Conservation (phyloP, 352 stramenopile genomes). For the Thraustochytrium sp. region DNA sequence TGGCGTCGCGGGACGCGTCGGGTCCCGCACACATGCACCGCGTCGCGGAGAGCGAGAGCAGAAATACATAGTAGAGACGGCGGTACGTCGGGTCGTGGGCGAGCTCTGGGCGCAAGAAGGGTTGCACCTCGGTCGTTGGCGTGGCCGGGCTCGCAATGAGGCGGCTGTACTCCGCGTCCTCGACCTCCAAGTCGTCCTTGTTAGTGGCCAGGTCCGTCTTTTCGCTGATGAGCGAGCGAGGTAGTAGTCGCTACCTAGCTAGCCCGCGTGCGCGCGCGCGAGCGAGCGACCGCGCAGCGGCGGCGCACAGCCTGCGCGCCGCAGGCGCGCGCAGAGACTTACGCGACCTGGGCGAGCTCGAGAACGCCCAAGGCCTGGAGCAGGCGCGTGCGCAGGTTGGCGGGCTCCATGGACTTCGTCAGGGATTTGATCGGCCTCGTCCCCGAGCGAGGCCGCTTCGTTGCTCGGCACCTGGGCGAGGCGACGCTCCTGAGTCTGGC, state of each 20-base stretch:
- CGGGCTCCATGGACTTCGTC: neutral
- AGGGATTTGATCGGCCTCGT: neutral
- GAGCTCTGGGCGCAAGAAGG: neutral
- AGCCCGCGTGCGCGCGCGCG: too few relatives aligned
- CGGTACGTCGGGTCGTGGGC: neutral
- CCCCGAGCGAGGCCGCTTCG: neutral
- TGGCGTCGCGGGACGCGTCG: neutral
- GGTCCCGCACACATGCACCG: neutral
- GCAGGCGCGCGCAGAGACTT: neutral
- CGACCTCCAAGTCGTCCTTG: neutral
- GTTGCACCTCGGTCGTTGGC: neutral
- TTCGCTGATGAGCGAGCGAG: neutral
- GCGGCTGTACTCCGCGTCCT: neutral
- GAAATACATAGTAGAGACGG: neutral
- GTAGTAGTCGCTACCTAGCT: too few relatives aligned
- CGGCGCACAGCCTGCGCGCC: too few relatives aligned
- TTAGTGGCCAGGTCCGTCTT: neutral
- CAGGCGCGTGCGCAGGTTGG: too few relatives aligned
- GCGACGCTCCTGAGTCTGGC: neutral
- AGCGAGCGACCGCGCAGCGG: too few relatives aligned
- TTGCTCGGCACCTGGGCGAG: neutral
- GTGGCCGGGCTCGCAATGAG: neutral
- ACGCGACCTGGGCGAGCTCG: neutral
- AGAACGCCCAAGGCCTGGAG: too few relatives aligned
- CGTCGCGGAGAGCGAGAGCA: neutral